Conservation (phyloP, 371 early-diverging fungal genomes). For the Dinochytrium kinnereticum region DNA sequence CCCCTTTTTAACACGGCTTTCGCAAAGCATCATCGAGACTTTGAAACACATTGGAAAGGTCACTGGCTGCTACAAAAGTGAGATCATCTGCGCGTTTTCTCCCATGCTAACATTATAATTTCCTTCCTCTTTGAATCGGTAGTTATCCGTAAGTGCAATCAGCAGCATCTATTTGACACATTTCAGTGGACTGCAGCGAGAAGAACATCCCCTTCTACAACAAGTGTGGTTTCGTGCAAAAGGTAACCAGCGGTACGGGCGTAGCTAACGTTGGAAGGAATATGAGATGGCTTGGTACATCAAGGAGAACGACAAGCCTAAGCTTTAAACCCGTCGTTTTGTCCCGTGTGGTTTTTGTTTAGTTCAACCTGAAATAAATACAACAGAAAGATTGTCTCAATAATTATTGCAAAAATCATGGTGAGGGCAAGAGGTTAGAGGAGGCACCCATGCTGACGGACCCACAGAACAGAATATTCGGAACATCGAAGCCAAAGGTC, state of each 20-base stretch:
- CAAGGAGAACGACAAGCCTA: conserved; percentile 49
- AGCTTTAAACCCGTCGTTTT: conserved; percentile 29
- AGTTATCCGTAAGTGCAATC: conserved; percentile 4
- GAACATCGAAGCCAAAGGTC: conserved; percentile 70
- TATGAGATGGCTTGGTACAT: conserved; percentile 83
- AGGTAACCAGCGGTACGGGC: conserved; percentile 48
- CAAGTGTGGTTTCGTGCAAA: conserved; percentile 87
- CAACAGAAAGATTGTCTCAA: background rate
- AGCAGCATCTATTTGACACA: conserved; percentile 36
- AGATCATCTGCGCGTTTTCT: too few relatives aligned
- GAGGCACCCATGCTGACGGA: background rate
- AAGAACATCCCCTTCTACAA: conserved; percentile 91
- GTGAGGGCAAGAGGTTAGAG: background rate
- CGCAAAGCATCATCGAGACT: conserved; percentile 55
- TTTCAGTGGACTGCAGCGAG: conserved; percentile 87
- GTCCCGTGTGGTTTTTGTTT: too few relatives aligned
- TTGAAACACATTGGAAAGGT: conserved; percentile 58
- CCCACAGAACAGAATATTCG: conserved; percentile 77
- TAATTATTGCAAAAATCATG: background rate
- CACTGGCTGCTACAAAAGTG: conserved; percentile 65
- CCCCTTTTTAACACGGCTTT: conserved; percentile 22
- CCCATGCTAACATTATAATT: background rate
- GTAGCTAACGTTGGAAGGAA: conserved; percentile 39
- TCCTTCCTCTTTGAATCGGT: background rate
- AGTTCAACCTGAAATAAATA: too few relatives aligned